A percentile compares a stretch with the other conserved stretches of the same genome.
Evolutionary conservation across 768 basidiomycete genomes (phyloP).

Genomic region (Naganishia kalamii): DNA sequence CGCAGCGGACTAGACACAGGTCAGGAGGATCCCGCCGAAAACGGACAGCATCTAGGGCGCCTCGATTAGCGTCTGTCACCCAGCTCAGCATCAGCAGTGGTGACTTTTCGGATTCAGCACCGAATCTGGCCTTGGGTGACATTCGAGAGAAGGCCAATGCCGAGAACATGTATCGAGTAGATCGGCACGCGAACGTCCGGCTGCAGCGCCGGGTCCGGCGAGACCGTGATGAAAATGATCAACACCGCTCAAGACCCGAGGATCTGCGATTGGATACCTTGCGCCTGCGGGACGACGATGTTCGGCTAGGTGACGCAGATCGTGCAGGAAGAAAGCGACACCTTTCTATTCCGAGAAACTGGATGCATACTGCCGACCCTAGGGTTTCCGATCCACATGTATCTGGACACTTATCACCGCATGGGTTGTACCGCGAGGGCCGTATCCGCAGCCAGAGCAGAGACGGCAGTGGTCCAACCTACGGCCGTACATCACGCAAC

Average conservation of each 20-base stretch:
- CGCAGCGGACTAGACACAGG: background rate
- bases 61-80: background rate
- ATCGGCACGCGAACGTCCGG: too few relatives aligned
- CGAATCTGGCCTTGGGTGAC: background rate
- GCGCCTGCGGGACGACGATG: background rate
- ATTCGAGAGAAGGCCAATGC: background rate
- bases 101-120: too few relatives aligned
- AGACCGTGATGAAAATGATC: background rate
- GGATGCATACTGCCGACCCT: background rate
- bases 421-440: background rate
- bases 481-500: background rate
- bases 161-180: background rate
- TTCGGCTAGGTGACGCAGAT: background rate
- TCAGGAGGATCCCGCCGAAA: background rate
- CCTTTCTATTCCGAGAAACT: background rate
- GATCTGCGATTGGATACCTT: background rate
- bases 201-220: background rate
- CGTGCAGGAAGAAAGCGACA: background rate
- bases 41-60: slow-evolving; percentile 1
- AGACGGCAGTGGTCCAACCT: background rate
- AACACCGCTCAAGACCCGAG: background rate
- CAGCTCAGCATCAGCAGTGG: background rate
- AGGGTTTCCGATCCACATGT: background rate
- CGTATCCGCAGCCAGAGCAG: background rate
- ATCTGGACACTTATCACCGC: background rate